A percentile compares a stretch with the other conserved stretches of the same genome.
Conservation (phyloP, 2,329 filamentous ascomycete genomes). For the Sporothrix pseudoabietina region DNA sequence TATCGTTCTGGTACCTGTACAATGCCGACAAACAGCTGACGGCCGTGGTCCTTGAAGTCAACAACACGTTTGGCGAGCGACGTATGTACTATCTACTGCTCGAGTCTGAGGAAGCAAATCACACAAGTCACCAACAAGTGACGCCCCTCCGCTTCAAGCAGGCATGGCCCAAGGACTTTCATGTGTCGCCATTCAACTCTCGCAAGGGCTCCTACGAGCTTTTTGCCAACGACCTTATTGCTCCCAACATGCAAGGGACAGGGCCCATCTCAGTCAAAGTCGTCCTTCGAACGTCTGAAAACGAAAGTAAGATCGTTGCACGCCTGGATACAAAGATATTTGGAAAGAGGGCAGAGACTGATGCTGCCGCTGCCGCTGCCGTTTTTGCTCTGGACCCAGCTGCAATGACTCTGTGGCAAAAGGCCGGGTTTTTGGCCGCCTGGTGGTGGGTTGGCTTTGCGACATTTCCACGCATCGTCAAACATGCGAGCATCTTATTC, state of each 20-base stretch:
- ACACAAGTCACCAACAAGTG: conserved; percentile 12
- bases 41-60: conserved; percentile 72
- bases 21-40: conserved; percentile 57
- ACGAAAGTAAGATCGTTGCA: conserved; percentile 62
- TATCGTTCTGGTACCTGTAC: conserved; percentile 81
- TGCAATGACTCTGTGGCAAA: conserved; percentile 48
- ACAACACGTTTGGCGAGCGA: conserved; percentile 75
- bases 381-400: conserved; percentile 49
- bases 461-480: conserved; percentile 66
- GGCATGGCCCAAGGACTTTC: conserved; percentile 70
- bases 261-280: conserved; percentile 61
- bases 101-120: neutral
- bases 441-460: conserved; percentile 71
- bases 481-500: conserved; percentile 61
- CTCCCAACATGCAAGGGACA: conserved; percentile 43
- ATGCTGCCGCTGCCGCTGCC: neutral
- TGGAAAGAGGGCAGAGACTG: conserved; percentile 42
- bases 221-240: conserved; percentile 52
- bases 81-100: conserved; percentile 61
- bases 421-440: conserved; percentile 50
- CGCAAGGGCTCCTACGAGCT: conserved; percentile 59
- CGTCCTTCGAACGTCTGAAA: conserved; percentile 61
- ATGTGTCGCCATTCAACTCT: conserved; percentile 75
- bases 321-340: conserved; percentile 57
- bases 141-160: conserved; percentile 47